phyloP scores from a whole-genome alignment of 768 basidiomycete species.

The Agrocybe praecox region DNA sequence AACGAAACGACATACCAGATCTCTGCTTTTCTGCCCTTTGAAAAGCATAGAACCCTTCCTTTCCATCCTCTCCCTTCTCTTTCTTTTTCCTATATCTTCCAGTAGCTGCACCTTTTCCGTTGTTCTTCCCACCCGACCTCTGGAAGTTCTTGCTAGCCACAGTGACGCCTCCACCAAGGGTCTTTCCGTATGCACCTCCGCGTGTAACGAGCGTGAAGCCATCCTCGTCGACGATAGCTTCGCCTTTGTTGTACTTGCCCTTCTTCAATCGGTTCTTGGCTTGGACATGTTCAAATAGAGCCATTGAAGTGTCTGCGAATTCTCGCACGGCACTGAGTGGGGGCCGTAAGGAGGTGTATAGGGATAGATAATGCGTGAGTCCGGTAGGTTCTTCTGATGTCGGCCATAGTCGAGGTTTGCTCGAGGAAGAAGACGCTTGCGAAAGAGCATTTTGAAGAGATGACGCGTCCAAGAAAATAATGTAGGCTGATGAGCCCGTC shows the following conservation, averaged over 20 bases:
- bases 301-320: slow-evolving; percentile 83
- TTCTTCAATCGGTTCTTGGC: slow-evolving; percentile 57
- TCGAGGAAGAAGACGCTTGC: slow-evolving; percentile 32
- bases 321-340: slow-evolving; percentile 70
- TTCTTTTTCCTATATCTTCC: slow-evolving; percentile 55
- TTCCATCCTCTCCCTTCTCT: slow-evolving; percentile 48
- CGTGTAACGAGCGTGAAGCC: slow-evolving; percentile 95
- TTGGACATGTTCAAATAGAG: slow-evolving; percentile 72
- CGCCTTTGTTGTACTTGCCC: slow-evolving; percentile 76
- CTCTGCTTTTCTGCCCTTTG: slow-evolving; percentile 90
- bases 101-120: slow-evolving; percentile 39
- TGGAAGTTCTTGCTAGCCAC: slow-evolving; percentile 67
- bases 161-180: slow-evolving; percentile 78
- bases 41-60: slow-evolving; percentile 85
- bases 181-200: slow-evolving; percentile 88
- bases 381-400: slow-evolving; percentile 64
- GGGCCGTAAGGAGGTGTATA: slow-evolving; percentile 72
- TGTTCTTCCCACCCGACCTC: slow-evolving; percentile 42
- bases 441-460: slow-evolving; percentile 69
- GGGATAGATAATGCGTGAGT: slow-evolving; percentile 67
- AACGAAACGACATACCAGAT: slow-evolving; percentile 52
- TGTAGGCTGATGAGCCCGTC: slow-evolving; percentile 71
- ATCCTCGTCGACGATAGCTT: slow-evolving; percentile 91
- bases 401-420: slow-evolving; percentile 68
- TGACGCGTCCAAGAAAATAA: slow-evolving; percentile 70